These are phyloP conservation scores for Sporothrix variecibatus DNA, from an alignment of 2,329 filamentous ascomycete species.

Conservation along the genomic window DNA sequence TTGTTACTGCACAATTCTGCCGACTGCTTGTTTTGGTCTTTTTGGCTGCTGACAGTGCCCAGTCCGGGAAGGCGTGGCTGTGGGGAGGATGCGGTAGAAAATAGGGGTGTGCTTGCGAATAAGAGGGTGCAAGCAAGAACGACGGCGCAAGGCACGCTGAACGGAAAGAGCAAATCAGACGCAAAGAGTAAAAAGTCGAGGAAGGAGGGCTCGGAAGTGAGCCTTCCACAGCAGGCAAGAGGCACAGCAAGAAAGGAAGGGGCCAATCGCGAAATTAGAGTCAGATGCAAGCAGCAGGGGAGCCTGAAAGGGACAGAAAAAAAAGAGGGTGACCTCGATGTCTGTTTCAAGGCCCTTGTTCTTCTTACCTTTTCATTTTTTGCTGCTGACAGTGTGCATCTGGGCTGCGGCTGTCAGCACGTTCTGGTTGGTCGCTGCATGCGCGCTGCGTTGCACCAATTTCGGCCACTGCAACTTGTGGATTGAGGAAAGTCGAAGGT, in stretches of 20 bases:
- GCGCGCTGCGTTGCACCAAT: neutral
- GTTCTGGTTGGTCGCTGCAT: neutral
- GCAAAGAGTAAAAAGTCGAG: neutral
- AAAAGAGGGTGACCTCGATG: neutral
- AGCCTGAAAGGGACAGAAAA: neutral
- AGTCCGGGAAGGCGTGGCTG: neutral
- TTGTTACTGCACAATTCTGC: neutral
- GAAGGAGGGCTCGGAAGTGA: neutral
- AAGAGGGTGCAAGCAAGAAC: neutral
- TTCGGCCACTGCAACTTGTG: neutral
- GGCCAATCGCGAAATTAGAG: constrained; percentile 11
- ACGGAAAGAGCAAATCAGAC: neutral
- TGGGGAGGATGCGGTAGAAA: neutral
- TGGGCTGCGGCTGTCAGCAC: neutral
- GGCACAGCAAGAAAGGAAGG: neutral
- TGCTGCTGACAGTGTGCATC: constrained; percentile 2
- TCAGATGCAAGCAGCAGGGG: constrained; percentile 13
- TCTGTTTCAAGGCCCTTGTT: neutral
- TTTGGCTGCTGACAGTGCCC: constrained; percentile 12
- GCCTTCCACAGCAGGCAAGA: neutral
- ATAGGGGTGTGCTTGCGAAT: neutral
- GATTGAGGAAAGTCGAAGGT: neutral
- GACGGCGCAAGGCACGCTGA: constrained; percentile 6
- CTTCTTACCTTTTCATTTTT: neutral
- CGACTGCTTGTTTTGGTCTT: neutral